Evolutionary conservation across 805 yeast species (phyloP).

Genomic region (Candida arabinofermentans): DNA sequence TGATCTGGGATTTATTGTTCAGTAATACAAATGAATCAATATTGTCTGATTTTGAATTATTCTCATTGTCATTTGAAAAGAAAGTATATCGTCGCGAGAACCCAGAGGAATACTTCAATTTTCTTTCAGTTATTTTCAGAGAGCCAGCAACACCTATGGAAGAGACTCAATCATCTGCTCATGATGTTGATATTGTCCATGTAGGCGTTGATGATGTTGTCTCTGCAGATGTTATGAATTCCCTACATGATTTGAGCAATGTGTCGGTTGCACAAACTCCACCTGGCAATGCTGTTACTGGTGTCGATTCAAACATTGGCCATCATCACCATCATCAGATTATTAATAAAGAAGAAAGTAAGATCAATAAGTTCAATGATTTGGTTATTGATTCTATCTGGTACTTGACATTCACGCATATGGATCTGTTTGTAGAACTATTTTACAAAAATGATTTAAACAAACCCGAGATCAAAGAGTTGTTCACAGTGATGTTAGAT

Average conservation of each 20-base stretch:
- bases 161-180: constrained; percentile 7
- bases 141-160: constrained; percentile 4
- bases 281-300: constrained; percentile 1
- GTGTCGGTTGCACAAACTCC: constrained; percentile 22
- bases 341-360: constrained; percentile 2
- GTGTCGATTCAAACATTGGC: constrained; percentile 5
- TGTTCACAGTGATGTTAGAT: constrained; percentile 14
- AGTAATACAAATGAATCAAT: constrained; percentile 9
- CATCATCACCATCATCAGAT: constrained; percentile 8
- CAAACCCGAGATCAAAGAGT: constrained; percentile 9
- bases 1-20: constrained; percentile 27
- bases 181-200: constrained; percentile 17
- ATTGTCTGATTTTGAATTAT: constrained; percentile 15
- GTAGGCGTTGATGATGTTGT: constrained; percentile 23
- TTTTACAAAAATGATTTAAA: constrained; percentile 14
- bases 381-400: constrained; percentile 21
- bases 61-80: constrained; percentile 14
- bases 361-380: constrained; percentile 5
- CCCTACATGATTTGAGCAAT: constrained; percentile 22
- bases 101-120: constrained; percentile 16
- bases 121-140: constrained; percentile 12
- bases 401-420: constrained; percentile 16
- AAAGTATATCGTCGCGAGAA: constrained; percentile 10
- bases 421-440: constrained; percentile 16
- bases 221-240: constrained; percentile 22